Evolutionary conservation across 139 green algal species (phyloP).

Genomic region (Desmodesmus armatus): DNA sequence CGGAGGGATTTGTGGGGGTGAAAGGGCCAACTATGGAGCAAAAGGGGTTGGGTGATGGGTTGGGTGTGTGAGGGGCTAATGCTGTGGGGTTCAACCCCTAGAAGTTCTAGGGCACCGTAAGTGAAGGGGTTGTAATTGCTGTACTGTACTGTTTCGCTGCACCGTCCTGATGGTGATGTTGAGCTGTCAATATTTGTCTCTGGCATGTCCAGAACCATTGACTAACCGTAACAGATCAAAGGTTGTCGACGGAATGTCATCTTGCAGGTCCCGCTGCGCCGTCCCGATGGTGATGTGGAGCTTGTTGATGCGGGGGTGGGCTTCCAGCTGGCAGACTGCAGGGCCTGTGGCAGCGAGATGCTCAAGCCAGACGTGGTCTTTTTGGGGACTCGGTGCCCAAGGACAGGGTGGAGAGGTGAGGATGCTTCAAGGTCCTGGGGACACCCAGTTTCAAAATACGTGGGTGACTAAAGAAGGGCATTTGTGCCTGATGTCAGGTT

Average conservation of each 20-base stretch:
- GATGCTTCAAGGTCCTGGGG: too few species aligned
- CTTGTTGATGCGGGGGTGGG: constrained; percentile 60
- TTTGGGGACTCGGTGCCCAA: constrained; percentile 79
- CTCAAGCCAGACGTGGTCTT: constrained; percentile 93
- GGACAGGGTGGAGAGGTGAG: constrained; percentile 45
- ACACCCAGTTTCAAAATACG: too few species aligned
- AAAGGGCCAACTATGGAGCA: too few species aligned
- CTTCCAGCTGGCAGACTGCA: constrained; percentile 82
- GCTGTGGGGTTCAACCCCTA: too few species aligned
- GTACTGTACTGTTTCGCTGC: too few species aligned
- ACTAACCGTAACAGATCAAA: background rate
- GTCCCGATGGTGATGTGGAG: constrained; percentile 90
- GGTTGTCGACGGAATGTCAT: background rate
- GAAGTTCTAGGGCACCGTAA: too few species aligned
- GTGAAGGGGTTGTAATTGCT: too few species aligned
- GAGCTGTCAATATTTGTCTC: background rate
- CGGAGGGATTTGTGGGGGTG: too few species aligned
- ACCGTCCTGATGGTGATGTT: background rate
- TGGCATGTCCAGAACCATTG: background rate
- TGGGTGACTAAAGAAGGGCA: too few species aligned
- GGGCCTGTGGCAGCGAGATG: constrained; percentile 71
- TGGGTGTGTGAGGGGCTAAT: too few species aligned
- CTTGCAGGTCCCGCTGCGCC: constrained; percentile 43
- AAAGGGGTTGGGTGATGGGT: too few species aligned
- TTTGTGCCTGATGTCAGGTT: too few species aligned